Evolutionary conservation across 306 rosid species (phyloP).

Genomic region (Prosopis cineraria): DNA sequence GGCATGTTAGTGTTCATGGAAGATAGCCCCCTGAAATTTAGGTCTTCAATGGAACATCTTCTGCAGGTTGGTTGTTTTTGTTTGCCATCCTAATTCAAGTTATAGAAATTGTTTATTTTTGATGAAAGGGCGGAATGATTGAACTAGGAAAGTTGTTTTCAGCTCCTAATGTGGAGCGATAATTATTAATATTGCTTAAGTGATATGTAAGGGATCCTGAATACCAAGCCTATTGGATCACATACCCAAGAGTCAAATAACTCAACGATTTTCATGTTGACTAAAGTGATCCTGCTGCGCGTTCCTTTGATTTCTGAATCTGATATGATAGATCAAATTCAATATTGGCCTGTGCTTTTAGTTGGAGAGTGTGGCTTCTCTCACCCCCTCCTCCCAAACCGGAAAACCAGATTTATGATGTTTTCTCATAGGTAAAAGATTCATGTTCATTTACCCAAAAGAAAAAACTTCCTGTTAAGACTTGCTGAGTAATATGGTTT

Average conservation of each 20-base stretch:
- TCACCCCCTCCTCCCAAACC: background rate
- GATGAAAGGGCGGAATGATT: too few relatives aligned
- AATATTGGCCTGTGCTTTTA: background rate
- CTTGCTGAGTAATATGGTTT: slow-evolving; percentile 12
- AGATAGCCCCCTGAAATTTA: slow-evolving; percentile 45
- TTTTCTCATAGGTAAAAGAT: background rate
- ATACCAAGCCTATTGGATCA: too few relatives aligned
- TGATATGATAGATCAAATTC: slow-evolving; percentile 10
- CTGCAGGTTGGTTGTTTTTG: slow-evolving; percentile 42
- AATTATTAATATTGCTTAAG: too few relatives aligned
- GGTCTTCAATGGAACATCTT: slow-evolving; percentile 52
- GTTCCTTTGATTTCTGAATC: background rate
- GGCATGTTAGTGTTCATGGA: slow-evolving; percentile 53
- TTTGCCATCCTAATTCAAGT: slow-evolving; percentile 14
- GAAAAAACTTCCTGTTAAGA: background rate
- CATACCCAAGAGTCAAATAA: too few relatives aligned
- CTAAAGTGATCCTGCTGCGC: background rate
- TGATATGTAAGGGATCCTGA: too few relatives aligned
- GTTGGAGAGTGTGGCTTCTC: slow-evolving; percentile 12
- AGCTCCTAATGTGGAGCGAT: too few relatives aligned
- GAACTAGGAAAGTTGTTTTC: too few relatives aligned
- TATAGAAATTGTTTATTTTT: background rate
- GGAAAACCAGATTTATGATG: background rate
- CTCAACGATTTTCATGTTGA: background rate
- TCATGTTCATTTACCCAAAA: background rate